phyloP scores from a whole-genome alignment of 2,329 filamentous ascomycete genomes.

The Cladobotryum protrusum region DNA sequence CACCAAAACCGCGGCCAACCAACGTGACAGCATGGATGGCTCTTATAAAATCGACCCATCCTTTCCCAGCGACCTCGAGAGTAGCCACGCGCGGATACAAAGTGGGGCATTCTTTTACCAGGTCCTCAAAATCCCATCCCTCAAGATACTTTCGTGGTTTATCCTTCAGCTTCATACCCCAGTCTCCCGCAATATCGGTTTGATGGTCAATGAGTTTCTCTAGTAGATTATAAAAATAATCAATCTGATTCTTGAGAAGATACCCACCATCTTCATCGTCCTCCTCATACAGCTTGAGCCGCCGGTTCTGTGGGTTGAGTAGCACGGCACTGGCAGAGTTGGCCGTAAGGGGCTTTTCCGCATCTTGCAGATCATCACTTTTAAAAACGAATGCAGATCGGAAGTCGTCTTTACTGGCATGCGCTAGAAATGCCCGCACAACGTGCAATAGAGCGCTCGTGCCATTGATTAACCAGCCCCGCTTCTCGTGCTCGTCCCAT shows the following conservation, averaged over 20 bases:
- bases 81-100: constrained; percentile 17
- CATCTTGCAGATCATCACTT: too few species aligned
- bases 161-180: constrained; percentile 8
- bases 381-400: too few species aligned
- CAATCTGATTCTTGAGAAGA: constrained; percentile 10
- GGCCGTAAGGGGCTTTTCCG: too few species aligned
- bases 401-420: too few species aligned
- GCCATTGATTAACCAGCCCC: constrained; percentile 26
- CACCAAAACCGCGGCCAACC: constrained; percentile 18
- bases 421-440: too few species aligned
- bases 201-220: constrained; percentile 23
- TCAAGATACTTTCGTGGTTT: constrained; percentile 19
- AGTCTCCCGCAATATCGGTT: constrained; percentile 3
- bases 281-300: too few species aligned
- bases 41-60: constrained; percentile 21
- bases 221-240: constrained; percentile 12
- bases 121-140: constrained; percentile 25
- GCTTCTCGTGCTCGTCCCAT: constrained; percentile 22
- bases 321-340: constrained; percentile 16
- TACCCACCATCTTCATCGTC: too few species aligned
- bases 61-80: constrained; percentile 7
- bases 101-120: constrained; percentile 14
- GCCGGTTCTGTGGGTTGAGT: constrained; percentile 16
- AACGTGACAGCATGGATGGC: constrained; percentile 17
- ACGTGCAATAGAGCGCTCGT: background rate